Conservation (phyloP, 192 early-diverging fungal genomes). For the Haplosporangium gracile region DNA sequence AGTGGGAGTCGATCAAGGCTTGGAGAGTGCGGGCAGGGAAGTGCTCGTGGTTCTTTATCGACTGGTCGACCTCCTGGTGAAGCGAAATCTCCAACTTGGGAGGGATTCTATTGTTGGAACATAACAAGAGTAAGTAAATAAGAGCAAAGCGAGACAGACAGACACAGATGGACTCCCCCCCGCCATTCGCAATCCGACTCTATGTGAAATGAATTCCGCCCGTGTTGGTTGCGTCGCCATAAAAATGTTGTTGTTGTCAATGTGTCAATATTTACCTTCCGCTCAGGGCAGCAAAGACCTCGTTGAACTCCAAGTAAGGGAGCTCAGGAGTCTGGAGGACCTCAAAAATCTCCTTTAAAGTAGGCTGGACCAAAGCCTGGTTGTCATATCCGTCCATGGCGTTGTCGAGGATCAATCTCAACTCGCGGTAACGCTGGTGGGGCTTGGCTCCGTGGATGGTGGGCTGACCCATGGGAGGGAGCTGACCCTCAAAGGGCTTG, state of each 20-base stretch:
- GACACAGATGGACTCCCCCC: background rate
- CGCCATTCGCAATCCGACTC: background rate
- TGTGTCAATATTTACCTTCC: slow-evolving; percentile 63
- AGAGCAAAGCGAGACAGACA: background rate
- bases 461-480: slow-evolving; percentile 79
- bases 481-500: slow-evolving; percentile 83
- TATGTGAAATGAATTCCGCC: background rate
- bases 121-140: background rate
- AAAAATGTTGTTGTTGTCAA: background rate
- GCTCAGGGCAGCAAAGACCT: slow-evolving; percentile 84
- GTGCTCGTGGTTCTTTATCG: slow-evolving; percentile 52
- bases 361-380: slow-evolving; percentile 74
- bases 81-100: slow-evolving; percentile 70
- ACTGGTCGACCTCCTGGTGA: slow-evolving; percentile 62
- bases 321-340: slow-evolving; percentile 82
- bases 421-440: slow-evolving; percentile 82
- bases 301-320: slow-evolving; percentile 85
- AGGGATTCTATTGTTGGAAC: slow-evolving; percentile 72
- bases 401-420: slow-evolving; percentile 74
- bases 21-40: slow-evolving; percentile 85
- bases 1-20: slow-evolving; percentile 68
- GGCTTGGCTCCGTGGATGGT: slow-evolving; percentile 90
- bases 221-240: background rate
- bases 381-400: slow-evolving; percentile 93
- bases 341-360: slow-evolving; percentile 81